Evolutionary conservation across 148 eudicot genomes (phyloP), one percentile per base, ranked within the genome.

Genomic region (Rhododendron kiyosumense): DNA sequence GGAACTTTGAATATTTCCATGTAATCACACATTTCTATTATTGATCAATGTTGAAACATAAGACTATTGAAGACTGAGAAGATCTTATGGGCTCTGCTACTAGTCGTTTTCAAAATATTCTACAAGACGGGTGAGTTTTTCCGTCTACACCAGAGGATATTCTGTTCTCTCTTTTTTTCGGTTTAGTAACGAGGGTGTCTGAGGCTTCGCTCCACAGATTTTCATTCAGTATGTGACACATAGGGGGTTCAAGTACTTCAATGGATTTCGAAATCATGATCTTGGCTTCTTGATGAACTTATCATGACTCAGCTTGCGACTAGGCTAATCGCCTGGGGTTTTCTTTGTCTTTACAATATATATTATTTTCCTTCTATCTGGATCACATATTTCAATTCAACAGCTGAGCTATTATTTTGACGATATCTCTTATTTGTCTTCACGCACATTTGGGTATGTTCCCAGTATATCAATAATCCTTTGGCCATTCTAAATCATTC

Each of bases 391-490:
- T 81, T 38, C 14, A 26, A 81, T 82, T 81, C 79, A 86, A 10
- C 45, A 12, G 78, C 52, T 36, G 36, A 86, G 52, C 48, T 67
- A 78, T 81, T 85, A 71, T 41, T 41, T 5, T 75, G 84, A 36
- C n/a, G 69, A 77, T 87, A 78, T 83, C 67, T 83, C 79, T 77
- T n/a, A 49, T 65, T 76, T 78, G 81, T 81, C 77, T 32, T 78
- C 41, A 59, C 13, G 59, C 24, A 51, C 54, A 36, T 79, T 52
- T 74, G 81, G 24, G 18, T 57, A 26, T 82, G 28, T 86, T 77
- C 22, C 54, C 2, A 20, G 36, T 22, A n/a, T 26, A n/a, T 22
- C n/a, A 13, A 38, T 18, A n/a, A 10, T 46, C 67, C 24, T 67
- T 49, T 65, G 30, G 20, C 81, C 20, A 30, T 41, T 38, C 13